phyloP scores from a whole-genome alignment of 139 green algal species.

The Chlorella sp. region DNA sequence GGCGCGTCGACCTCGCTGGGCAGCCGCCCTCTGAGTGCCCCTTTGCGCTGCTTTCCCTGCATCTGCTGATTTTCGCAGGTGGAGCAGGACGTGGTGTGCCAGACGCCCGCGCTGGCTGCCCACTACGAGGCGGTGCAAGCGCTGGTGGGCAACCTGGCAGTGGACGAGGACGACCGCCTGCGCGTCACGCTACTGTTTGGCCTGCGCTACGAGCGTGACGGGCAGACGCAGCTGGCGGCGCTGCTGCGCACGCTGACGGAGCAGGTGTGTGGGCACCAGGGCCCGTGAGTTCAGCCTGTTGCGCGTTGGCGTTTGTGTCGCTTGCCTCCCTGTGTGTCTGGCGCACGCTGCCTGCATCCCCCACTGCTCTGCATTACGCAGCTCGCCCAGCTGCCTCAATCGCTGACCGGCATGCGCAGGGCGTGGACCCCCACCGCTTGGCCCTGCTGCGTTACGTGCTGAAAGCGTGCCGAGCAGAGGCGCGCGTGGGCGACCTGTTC shows the following conservation, averaged over 20 bases:
- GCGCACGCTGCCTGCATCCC: too few species aligned
- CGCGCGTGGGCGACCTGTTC: conserved; percentile 88
- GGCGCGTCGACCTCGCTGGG: too few species aligned
- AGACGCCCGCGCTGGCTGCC: conserved; percentile 6
- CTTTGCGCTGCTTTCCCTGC: too few species aligned
- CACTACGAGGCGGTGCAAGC: conserved; percentile 40
- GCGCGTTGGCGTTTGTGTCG: too few species aligned
- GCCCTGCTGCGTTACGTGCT: conserved; percentile 58
- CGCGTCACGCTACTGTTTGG: conserved; percentile 89
- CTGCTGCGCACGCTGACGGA: conserved; percentile 48
- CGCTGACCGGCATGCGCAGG: background rate
- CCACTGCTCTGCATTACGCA: too few species aligned
- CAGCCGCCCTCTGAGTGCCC: too few species aligned
- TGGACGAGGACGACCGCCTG: conserved; percentile 45
- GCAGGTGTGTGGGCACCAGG: too few species aligned
- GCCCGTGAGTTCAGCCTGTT: too few species aligned
- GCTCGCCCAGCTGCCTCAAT: too few species aligned
- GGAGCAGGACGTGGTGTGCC: conserved; percentile 94
- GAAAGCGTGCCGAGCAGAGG: conserved; percentile 45
- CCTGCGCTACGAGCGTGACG: conserved; percentile 91
- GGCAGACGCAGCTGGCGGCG: conserved; percentile 38
- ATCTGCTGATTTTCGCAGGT: conserved; percentile 4
- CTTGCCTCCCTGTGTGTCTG: too few species aligned
- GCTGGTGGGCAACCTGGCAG: conserved; percentile 19
- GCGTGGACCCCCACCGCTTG: conserved; percentile 12